phyloP scores from a whole-genome alignment of 2,329 filamentous ascomycete genomes.

The Aureobasidium sp. region DNA sequence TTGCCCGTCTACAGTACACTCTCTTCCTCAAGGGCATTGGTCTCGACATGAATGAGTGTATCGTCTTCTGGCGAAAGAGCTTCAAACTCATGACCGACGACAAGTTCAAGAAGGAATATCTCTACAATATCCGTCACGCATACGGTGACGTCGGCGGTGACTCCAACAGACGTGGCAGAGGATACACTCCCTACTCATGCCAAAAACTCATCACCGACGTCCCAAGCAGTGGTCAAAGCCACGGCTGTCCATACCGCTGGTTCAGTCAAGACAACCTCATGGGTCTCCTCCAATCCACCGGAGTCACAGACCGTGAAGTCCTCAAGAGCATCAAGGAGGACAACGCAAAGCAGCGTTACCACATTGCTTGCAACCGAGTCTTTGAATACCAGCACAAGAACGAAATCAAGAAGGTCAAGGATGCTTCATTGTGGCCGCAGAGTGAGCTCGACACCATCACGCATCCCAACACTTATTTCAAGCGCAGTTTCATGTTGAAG shows the following conservation, averaged over 20 bases:
- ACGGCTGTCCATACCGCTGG: slow-evolving; percentile 95
- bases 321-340: slow-evolving; percentile 80
- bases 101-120: slow-evolving; percentile 93
- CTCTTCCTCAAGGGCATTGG: slow-evolving; percentile 96
- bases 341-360: slow-evolving; percentile 79
- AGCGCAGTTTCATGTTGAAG: slow-evolving; percentile 83
- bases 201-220: slow-evolving; percentile 92
- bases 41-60: slow-evolving; percentile 80
- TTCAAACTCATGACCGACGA: slow-evolving; percentile 79
- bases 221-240: slow-evolving; percentile 75
- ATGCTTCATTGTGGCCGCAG: slow-evolving; percentile 42
- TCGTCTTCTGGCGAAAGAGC: slow-evolving; percentile 81
- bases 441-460: slow-evolving; percentile 89
- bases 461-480: slow-evolving; percentile 97
- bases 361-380: slow-evolving; percentile 93
- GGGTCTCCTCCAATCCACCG: slow-evolving; percentile 66
- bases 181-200: slow-evolving; percentile 87
- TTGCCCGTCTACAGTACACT: slow-evolving; percentile 84
- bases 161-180: slow-evolving; percentile 73
- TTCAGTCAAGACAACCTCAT: slow-evolving; percentile 84
- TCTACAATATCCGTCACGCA: slow-evolving; percentile 90
- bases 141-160: slow-evolving; percentile 97
- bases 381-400: slow-evolving; percentile 79
- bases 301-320: slow-evolving; percentile 70
- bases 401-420: slow-evolving; percentile 45